Evolutionary conservation across 2,329 filamentous ascomycete genomes (phyloP), one percentile per base, ranked within the genome.

Genomic region (Tolypocladium ovalisporum): DNA sequence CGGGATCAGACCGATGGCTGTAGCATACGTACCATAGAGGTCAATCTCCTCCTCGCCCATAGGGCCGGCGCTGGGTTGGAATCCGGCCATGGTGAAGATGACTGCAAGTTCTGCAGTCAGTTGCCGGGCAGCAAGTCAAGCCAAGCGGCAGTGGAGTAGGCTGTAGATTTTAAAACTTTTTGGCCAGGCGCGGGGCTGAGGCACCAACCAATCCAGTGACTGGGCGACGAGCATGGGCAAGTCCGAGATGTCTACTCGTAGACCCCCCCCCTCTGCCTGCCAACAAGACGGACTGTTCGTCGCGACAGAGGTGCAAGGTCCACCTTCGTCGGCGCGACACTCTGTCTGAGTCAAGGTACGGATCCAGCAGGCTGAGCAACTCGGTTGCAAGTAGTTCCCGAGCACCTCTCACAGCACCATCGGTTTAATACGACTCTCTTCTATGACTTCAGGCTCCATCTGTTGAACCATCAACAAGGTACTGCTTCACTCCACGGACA

Each of bases 21-120:
- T 15, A 9, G 32, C 34, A 12, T 32, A 56, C 75, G 64, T 73
- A 85, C 83, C 80, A 64, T 86, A 86, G 70, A 86, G 82, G 72
- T 86, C 82, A 58, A 81, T 69, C 62, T 82, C 76, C 60, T 76
- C 73, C 37, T 62, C 64, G 52, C 60, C 65, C 54, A 62, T 61
- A 58, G 62, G 59, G 58, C 63, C 65, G 54, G 54, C 37, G 55
- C 24, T 44, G 57, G 37, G 54, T 39, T 36, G 34, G 17, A 42
- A 29, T 49, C n/a, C 36, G 37, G 55, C 47, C 47, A 27, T 54
- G 19, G 39, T 47, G 29, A 35, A 52, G 37, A 22, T 36, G 44
- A 39, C 10, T 52, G 42, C 32, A 39, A 27, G 42, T 35, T 40
- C 52, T 54, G 52, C 52, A 54, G 36, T 37, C 22, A 36, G 35